Conservation (phyloP, 2,329 filamentous ascomycete species). For the Hymenoscyphus infarciens region DNA sequence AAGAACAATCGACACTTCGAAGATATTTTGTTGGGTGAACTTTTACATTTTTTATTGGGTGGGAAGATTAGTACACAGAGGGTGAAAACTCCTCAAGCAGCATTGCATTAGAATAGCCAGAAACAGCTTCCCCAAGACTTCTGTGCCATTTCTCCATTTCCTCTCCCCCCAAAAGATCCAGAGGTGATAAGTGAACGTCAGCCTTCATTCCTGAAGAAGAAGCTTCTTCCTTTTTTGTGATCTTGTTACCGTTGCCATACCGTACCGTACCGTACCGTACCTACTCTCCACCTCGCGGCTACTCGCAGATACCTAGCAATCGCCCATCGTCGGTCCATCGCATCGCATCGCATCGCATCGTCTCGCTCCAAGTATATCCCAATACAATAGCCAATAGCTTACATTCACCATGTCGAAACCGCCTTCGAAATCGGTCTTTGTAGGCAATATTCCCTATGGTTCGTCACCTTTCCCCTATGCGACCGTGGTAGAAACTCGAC, state of each 20-base stretch:
- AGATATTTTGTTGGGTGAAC: conserved; percentile 6
- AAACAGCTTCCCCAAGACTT: conserved; percentile 35
- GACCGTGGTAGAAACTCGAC: conserved; percentile 6
- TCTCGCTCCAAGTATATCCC: not conserved
- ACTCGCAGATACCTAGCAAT: not conserved
- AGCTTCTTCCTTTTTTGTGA: conserved; percentile 22
- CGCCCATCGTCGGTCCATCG: not conserved
- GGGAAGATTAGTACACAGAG: not conserved
- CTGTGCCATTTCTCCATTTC: conserved; percentile 33
- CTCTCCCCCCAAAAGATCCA: conserved; percentile 16
- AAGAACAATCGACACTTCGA: conserved; percentile 4
- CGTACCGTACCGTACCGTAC: conserved; percentile 13
- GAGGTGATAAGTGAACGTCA: conserved; percentile 31
- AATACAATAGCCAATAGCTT: conserved; percentile 4
- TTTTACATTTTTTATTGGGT: not conserved
- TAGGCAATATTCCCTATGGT: conserved; percentile 85
- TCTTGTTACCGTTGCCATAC: no score
- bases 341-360: not conserved
- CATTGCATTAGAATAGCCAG: conserved; percentile 35
- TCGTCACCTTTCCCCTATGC: conserved; percentile 28
- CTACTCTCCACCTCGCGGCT: conserved; percentile 4
- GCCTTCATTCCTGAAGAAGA: conserved; percentile 28
- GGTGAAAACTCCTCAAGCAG: conserved; percentile 3
- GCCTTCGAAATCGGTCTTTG: conserved; percentile 76
- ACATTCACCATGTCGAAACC: conserved; percentile 64